A percentile compares a stretch with the other conserved stretches of the same genome.
Evolutionary conservation across 2,329 filamentous ascomycete genomes (phyloP).

Genomic region (Fusarium avenaceum): DNA sequence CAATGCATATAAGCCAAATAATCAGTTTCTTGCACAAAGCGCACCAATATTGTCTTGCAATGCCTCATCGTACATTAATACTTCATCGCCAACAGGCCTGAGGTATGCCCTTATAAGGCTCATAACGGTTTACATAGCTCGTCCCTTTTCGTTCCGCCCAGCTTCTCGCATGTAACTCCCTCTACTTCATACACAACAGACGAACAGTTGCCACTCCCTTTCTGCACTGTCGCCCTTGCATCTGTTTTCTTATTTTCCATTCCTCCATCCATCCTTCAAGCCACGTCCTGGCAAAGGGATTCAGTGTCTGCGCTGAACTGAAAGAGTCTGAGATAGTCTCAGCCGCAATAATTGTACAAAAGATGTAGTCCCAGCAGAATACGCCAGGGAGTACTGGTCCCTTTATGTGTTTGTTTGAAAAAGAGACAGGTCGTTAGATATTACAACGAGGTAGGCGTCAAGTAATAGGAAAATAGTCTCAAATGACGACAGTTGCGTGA

Average conservation of each 20-base stretch:
- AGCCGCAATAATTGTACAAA: conserved; percentile 36
- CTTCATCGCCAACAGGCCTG: conserved; percentile 5
- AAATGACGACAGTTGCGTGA: conserved; percentile 17
- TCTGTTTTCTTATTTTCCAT: conserved; percentile 13
- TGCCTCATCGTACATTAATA: conserved; percentile 22
- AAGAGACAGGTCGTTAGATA: conserved; percentile 39
- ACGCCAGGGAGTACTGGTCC: conserved; percentile 11
- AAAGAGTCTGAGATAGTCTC: conserved; percentile 32
- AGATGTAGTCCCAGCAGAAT: conserved; percentile 16
- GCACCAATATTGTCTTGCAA: conserved; percentile 1
- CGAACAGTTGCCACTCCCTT: not conserved
- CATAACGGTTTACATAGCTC: conserved; percentile 21
- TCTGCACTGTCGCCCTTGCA: conserved; percentile 21
- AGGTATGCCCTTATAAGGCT: conserved; percentile 5
- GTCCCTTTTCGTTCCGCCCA: conserved; percentile 24
- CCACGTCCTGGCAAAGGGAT: conserved; percentile 8
- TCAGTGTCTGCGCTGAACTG: conserved; percentile 21
- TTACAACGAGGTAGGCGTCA: conserved; percentile 43
- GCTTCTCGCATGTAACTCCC: conserved; percentile 10
- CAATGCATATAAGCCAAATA: not conserved
- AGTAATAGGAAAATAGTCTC: conserved; percentile 33
- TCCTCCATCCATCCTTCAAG: conserved; percentile 8
- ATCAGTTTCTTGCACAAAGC: not conserved
- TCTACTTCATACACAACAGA: conserved; percentile 7
- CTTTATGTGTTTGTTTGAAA: conserved; percentile 10